Conservation (phyloP, 352 stramenopile species). For the Pseudoperonospora humuli region DNA sequence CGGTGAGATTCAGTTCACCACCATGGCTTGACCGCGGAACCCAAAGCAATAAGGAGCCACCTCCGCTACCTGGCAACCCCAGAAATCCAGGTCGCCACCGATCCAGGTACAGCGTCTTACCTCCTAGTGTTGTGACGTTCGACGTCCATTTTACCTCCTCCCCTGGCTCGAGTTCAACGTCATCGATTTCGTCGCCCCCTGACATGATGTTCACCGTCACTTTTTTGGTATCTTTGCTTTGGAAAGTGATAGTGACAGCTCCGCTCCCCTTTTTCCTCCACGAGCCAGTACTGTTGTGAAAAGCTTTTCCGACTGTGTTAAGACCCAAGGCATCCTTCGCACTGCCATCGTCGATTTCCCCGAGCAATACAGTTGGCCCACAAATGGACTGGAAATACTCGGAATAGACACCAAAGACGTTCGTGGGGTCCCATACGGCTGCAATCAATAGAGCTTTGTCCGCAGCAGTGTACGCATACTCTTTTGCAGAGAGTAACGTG, state of each 20-base stretch:
- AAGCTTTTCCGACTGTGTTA: constrained; percentile 31
- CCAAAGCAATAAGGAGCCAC: constrained; percentile 57
- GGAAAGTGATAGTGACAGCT: constrained; percentile 31
- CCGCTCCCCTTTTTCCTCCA: constrained; percentile 38
- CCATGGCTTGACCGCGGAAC: constrained; percentile 33
- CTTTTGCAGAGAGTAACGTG: constrained; percentile 19
- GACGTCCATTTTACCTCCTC: constrained; percentile 26
- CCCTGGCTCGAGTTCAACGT: constrained; percentile 31
- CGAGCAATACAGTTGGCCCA: constrained; percentile 42
- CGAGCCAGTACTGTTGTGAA: constrained; percentile 27
- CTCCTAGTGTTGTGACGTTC: constrained; percentile 23
- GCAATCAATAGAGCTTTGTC: constrained; percentile 23
- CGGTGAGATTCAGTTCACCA: too few relatives aligned
- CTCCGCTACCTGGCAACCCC: constrained; percentile 43
- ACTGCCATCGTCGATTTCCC: constrained; percentile 47
- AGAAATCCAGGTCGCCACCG: constrained; percentile 53
- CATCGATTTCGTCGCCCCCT: constrained; percentile 29
- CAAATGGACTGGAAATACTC: constrained; percentile 58
- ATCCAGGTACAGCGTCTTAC: constrained; percentile 67
- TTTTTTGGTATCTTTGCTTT: constrained; percentile 31
- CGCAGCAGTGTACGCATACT: constrained; percentile 32
- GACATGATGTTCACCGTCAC: constrained; percentile 45
- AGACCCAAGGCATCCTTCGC: constrained; percentile 35
- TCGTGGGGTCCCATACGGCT: constrained; percentile 32
- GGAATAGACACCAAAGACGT: constrained; percentile 33